Base-by-base conservation (phyloP, 495 filamentous ascomycete species). In the Clavariopsis aquatica region DNA sequence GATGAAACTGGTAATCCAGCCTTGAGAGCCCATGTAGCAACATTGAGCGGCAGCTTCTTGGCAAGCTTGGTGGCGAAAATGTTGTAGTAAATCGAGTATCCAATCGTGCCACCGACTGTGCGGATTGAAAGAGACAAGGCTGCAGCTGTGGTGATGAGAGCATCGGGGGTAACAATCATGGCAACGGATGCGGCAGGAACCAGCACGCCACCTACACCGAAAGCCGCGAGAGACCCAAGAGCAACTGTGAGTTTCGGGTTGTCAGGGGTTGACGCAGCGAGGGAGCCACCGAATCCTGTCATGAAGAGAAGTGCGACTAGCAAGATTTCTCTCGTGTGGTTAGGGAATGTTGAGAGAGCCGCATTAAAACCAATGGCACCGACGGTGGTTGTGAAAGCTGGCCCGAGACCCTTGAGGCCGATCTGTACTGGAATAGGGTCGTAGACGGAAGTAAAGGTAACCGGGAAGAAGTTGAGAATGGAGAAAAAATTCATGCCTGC, bases 71-170 rank as follows among this genome's bases (percentile, higher is more conserved):
- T 80, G 66, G 83, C 73, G 76, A 89, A 91, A 68, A 91, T 80
- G 71, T 90, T 91, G 81, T 86, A 91, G 80, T 91, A 91, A 61
- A 87, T 82, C 23, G 82, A 82, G 72, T 90, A 91, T 46, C 88
- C 88, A 57, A 91, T 84, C 31, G 83, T 78, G 36, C 88, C 87
- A 34, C 88, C 88, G 34, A 89, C 79, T 56, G 89, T 85, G 52
- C 88, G 86, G 62, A 90, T 85, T 23, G 86, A 82, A 52, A 90
- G 84, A 1, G 88, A 89, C n/a, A 75, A 58, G 2, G 73, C 72
- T 13, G 70, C 65, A 19, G 47, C 54, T 13, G 73, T 75, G 1
- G 71, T 69, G 52, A 75, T 73, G 43, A 75, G 54, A n/a, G 56
- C 62, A 46, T 73, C 72, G 2, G 73, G 72, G 20, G 66, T 66